Conservation (phyloP, 768 basidiomycete genomes). For the Tephrocybe rancida region DNA sequence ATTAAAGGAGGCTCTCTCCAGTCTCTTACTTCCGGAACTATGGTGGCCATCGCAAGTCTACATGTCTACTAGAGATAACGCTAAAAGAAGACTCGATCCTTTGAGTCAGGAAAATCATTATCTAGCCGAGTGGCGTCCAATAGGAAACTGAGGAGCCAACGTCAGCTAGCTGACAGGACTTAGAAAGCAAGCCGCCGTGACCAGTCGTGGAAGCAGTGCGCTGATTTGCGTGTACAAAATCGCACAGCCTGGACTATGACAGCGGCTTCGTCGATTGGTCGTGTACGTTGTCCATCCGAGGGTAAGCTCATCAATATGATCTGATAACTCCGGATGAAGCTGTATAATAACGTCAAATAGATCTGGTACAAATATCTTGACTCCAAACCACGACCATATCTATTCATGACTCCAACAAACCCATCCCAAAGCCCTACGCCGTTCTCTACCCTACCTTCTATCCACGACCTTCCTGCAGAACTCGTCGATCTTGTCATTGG, state of each 20-base stretch:
- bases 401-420: slow-evolving; percentile 3
- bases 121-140: slow-evolving; percentile 1
- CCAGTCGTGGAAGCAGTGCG: neutral
- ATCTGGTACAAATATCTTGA: slow-evolving; percentile 11
- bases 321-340: too few relatives aligned
- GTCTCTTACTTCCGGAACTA: too few relatives aligned
- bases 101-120: too few relatives aligned
- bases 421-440: neutral
- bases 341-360: slow-evolving; percentile 8
- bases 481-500: slow-evolving; percentile 21
- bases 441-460: neutral
- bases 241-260: slow-evolving; percentile 7
- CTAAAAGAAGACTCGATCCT: neutral
- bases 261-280: neutral
- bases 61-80: neutral
- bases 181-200: too few relatives aligned
- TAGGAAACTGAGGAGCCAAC: neutral
- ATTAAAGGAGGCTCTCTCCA: too few relatives aligned
- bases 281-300: too few relatives aligned
- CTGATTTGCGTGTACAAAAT: neutral
- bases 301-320: too few relatives aligned
- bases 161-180: neutral
- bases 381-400: neutral
- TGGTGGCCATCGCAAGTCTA: too few relatives aligned
- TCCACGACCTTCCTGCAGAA: slow-evolving; percentile 16